phyloP scores from a whole-genome alignment of 2,329 filamentous ascomycete species.

The Celoporthe dispersa region DNA sequence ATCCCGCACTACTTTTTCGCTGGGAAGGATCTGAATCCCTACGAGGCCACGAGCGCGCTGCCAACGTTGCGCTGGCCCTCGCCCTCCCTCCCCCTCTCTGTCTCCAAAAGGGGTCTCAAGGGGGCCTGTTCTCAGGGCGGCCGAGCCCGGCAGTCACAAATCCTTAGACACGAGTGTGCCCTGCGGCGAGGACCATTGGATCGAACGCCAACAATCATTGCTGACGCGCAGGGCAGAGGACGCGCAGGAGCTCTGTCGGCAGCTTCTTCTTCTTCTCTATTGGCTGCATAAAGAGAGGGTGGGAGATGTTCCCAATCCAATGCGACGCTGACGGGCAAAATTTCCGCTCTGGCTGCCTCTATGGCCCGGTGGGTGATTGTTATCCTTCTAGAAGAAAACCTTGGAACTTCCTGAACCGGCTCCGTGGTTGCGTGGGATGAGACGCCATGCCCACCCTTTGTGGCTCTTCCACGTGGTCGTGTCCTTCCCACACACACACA shows the following conservation, averaged over 20 bases:
- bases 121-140: slow-evolving; percentile 8
- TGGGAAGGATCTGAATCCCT: slow-evolving; percentile 9
- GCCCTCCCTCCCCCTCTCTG: background rate
- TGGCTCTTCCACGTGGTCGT: slow-evolving; percentile 6
- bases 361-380: background rate
- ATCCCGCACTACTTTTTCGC: background rate
- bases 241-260: slow-evolving; percentile 6
- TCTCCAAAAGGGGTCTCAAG: background rate
- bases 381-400: slow-evolving; percentile 1
- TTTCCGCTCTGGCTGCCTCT: background rate
- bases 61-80: slow-evolving; percentile 6
- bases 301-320: background rate
- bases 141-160: slow-evolving; percentile 12
- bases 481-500: background rate
- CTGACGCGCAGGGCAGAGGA: slow-evolving; percentile 11
- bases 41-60: slow-evolving; percentile 15
- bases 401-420: background rate
- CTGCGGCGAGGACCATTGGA: background rate
- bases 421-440: background rate
- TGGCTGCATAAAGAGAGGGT: background rate
- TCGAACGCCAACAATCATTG: background rate
- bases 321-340: slow-evolving; percentile 10
- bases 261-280: background rate
- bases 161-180: background rate
- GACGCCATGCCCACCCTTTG: slow-evolving; percentile 3